A percentile compares a stretch with the other conserved stretches of the same genome.
phyloP scores from a whole-genome alignment of 331 rosid genomes.

The Acacia pycnantha region DNA sequence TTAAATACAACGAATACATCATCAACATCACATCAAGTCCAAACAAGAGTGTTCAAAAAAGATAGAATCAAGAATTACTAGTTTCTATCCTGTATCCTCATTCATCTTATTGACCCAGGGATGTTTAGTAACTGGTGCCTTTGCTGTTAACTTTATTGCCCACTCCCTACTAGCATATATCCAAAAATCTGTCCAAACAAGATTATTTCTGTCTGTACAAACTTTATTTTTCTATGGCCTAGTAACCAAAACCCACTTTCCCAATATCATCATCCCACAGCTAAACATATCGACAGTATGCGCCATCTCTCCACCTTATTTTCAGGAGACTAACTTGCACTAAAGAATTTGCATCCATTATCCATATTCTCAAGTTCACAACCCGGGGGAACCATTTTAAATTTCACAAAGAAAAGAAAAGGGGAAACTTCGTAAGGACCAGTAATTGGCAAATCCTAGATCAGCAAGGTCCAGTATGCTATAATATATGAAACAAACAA shows the following conservation, averaged over 20 bases:
- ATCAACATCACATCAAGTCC: background rate
- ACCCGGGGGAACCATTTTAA: background rate
- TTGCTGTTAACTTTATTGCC: background rate
- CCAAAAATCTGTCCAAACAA: background rate
- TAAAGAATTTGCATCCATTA: background rate
- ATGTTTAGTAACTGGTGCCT: background rate
- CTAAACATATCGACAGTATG: background rate
- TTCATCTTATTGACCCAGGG: background rate
- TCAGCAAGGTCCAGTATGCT: background rate
- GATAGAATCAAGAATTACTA: background rate
- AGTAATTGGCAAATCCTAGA: background rate
- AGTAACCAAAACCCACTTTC: background rate
- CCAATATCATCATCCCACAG: background rate
- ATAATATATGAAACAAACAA: background rate
- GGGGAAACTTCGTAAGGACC: background rate
- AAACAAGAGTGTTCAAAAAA: background rate
- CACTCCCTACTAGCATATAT: background rate
- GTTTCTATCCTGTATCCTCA: background rate
- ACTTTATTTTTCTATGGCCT: background rate
- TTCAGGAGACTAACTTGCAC: background rate
- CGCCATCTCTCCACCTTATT: background rate
- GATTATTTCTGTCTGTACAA: background rate
- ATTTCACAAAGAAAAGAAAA: background rate
- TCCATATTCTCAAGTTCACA: background rate
- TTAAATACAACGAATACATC: background rate